Evolutionary conservation across 305 asterid genomes (phyloP), one percentile per base, ranked within the genome.

Genomic region (Solanum hybrid): DNA sequence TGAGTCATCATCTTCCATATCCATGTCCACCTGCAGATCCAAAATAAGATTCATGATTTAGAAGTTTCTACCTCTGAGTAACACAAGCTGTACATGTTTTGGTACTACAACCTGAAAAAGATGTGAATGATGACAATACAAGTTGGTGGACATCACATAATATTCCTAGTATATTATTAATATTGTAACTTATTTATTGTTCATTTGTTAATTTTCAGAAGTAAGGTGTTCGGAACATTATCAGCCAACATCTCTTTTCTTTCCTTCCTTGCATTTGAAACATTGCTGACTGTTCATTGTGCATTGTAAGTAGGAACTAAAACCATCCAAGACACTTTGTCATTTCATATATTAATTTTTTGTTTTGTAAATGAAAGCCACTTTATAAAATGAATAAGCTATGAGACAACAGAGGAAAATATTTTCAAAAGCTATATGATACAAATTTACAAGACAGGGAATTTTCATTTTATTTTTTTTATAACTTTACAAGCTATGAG

Each of bases 1-100:
- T 69, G 90, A 61, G 90, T 93, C 94, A 73, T 91, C 95, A 90
- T 97, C 99, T 91, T 95, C 99, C 86, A 93, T 95, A 92, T 97
- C 99, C 99, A 97, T 97, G 92, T 96, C 99, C 89, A 97, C 99
- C 99, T 97, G 95, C 82, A 84, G 87, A 29, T 46, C 74, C 11
- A 29, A 84, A 83, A 46, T 46, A 84, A 51, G 74, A 51, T 29
- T 31, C 74, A 5, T 29, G 28, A 46, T 84, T 84, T 46, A 84
- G 74, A 84, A 84, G 40, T 29, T 84, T 51, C 74, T 29, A 83
- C 73, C 87, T 42, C 87, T 29, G 39, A 83, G 18, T 46, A 29
- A 18, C 87, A 42, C 73, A 46, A 28, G 37, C 73, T 29, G 35
- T 29, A 83, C 87, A 83, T 83, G 73, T 46, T 46, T 82, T 29